Percentiles rank a stretch among this genome's conserved stretches.
These are phyloP conservation scores for Inosperma sp. DNA, from an alignment of 768 basidiomycete genomes.

Conservation along the genomic window DNA sequence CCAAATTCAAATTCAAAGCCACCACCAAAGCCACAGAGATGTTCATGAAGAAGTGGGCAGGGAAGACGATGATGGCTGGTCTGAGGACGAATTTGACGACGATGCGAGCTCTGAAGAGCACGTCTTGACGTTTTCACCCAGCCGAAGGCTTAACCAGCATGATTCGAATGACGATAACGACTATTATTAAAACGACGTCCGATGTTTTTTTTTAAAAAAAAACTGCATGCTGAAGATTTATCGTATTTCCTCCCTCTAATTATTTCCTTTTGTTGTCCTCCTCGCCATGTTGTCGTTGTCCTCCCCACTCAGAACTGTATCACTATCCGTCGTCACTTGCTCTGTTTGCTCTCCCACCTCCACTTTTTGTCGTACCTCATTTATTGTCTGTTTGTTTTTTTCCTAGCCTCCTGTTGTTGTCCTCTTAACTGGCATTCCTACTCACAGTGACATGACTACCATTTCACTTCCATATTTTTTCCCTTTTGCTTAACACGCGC, in stretches of 20 bases:
- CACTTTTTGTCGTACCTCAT: background rate
- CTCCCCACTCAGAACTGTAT: too few relatives aligned
- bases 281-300: too few relatives aligned
- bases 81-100: slow-evolving; percentile 23
- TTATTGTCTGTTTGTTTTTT: background rate
- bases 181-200: background rate
- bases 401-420: background rate
- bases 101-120: slow-evolving; percentile 21
- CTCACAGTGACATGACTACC: background rate
- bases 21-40: background rate
- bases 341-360: too few relatives aligned
- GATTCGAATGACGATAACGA: slow-evolving; percentile 15
- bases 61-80: slow-evolving; percentile 9
- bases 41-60: slow-evolving; percentile 1
- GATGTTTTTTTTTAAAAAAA: background rate
- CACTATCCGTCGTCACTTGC: too few relatives aligned
- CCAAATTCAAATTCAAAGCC: background rate
- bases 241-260: background rate
- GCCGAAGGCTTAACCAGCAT: slow-evolving; percentile 27
- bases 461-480: background rate
- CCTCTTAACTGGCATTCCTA: too few relatives aligned
- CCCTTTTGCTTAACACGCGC: background rate
- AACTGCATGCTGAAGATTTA: background rate
- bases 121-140: slow-evolving; percentile 21
- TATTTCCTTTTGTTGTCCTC: background rate